These are phyloP conservation scores for Alternaria dauci DNA, from an alignment of 2,329 filamentous ascomycete genomes.

Conservation along the genomic window DNA sequence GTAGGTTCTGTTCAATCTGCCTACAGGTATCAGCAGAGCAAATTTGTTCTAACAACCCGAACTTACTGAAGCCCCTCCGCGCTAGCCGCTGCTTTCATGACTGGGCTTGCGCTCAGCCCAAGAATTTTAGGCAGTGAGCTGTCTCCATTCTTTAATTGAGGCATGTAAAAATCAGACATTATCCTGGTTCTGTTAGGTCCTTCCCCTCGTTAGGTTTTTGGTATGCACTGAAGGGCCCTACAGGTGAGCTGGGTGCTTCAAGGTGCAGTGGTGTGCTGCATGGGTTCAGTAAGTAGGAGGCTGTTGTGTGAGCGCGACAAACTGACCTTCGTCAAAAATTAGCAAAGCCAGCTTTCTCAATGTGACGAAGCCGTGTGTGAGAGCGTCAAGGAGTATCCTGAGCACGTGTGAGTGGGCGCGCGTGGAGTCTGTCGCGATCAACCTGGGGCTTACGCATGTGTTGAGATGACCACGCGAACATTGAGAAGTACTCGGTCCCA, in stretches of 20 bases:
- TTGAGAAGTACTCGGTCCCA: conserved; percentile 74
- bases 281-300: conserved; percentile 8
- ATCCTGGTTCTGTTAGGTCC: conserved; percentile 53
- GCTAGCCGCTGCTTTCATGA: conserved; percentile 65
- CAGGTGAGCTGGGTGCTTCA: conserved; percentile 69
- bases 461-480: conserved; percentile 78
- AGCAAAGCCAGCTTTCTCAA: conserved; percentile 71
- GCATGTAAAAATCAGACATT: conserved; percentile 76
- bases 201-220: neutral
- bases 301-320: neutral
- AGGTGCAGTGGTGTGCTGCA: conserved; percentile 76
- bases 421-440: neutral
- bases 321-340: conserved; percentile 79
- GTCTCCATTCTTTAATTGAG: conserved; percentile 44
- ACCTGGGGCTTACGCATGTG: conserved; percentile 61
- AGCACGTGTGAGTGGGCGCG: neutral
- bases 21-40: conserved; percentile 41
- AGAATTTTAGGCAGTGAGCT: conserved; percentile 69
- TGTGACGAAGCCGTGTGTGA: conserved; percentile 76
- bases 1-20: conserved; percentile 72
- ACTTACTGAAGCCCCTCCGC: conserved; percentile 60
- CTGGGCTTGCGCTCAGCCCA: conserved; percentile 82
- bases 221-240: neutral
- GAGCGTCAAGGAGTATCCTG: conserved; percentile 72
- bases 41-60: neutral